These are phyloP conservation scores for Daldinia concentrica DNA, from an alignment of 495 filamentous ascomycete genomes.

Conservation along the genomic window DNA sequence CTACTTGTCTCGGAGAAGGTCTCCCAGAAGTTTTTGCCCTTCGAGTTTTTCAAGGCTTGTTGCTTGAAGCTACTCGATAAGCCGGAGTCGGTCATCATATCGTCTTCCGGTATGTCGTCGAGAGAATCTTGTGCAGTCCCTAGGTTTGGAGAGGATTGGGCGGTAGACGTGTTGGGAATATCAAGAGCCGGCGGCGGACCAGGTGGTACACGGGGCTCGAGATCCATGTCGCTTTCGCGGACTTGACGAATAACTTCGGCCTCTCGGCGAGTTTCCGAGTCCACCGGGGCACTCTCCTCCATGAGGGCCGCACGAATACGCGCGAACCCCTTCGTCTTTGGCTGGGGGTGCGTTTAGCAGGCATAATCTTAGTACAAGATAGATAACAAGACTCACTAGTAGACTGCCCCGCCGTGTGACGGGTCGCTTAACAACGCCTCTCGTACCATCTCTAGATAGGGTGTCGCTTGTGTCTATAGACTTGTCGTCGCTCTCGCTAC, in stretches of 20 bases:
- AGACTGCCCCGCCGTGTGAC: slow-evolving; percentile 90
- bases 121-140: slow-evolving; percentile 55
- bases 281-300: slow-evolving; percentile 87
- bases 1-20: slow-evolving; percentile 67
- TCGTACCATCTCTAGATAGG: slow-evolving; percentile 53
- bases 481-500: slow-evolving; percentile 81
- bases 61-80: slow-evolving; percentile 75
- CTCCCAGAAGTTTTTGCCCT: slow-evolving; percentile 82
- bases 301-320: slow-evolving; percentile 88
- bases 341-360: slow-evolving; percentile 53
- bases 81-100: slow-evolving; percentile 65
- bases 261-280: slow-evolving; percentile 88
- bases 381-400: slow-evolving; percentile 65
- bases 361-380: slow-evolving; percentile 6
- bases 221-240: slow-evolving; percentile 73
- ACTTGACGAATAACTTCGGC: slow-evolving; percentile 95
- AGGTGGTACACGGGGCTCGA: slow-evolving; percentile 51
- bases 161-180: slow-evolving; percentile 52
- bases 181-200: slow-evolving; percentile 29
- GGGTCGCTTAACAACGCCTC: slow-evolving; percentile 69
- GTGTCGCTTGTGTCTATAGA: slow-evolving; percentile 60
- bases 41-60: slow-evolving; percentile 74
- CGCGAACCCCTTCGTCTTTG: slow-evolving; percentile 94
- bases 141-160: slow-evolving; percentile 61
- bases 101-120: slow-evolving; percentile 68